Evolutionary conservation across 2,329 filamentous ascomycete species (phyloP).

Genomic region (Colletotrichum lentis): DNA sequence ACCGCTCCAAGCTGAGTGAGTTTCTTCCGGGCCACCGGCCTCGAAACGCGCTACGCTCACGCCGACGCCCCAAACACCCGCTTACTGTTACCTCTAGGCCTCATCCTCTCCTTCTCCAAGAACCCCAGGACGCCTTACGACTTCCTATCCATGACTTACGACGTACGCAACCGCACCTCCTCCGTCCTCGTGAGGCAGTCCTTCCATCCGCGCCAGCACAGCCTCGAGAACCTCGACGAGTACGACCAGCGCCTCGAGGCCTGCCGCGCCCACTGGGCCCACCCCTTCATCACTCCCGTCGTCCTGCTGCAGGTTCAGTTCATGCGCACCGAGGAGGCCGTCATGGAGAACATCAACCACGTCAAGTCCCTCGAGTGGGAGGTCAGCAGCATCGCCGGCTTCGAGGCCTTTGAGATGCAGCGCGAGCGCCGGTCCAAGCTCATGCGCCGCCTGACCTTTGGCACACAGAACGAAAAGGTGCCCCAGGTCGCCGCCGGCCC

Average conservation of each 20-base stretch:
- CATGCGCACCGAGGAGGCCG: conserved; percentile 55
- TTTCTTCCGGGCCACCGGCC: not conserved
- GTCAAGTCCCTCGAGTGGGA: conserved; percentile 53
- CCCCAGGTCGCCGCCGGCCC: conserved; percentile 43
- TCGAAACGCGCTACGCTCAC: not conserved
- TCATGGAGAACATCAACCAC: conserved; percentile 54
- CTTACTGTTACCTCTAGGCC: conserved; percentile 43
- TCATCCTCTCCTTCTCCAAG: conserved; percentile 56
- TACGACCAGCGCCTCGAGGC: conserved; percentile 57
- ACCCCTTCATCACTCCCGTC: conserved; percentile 56
- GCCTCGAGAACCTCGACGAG: conserved; percentile 54
- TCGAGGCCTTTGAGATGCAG: conserved; percentile 45
- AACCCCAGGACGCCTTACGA: conserved; percentile 56
- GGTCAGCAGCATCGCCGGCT: conserved; percentile 55
- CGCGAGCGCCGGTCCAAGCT: conserved; percentile 41
- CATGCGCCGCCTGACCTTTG: conserved; percentile 27
- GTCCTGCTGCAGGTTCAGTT: conserved; percentile 58
- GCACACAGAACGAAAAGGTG: conserved; percentile 23
- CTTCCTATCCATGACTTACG: conserved; percentile 58
- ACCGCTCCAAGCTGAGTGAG: conserved; percentile 48
- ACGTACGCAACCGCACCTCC: conserved; percentile 49
- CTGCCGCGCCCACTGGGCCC: conserved; percentile 55
- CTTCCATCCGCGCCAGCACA: conserved; percentile 52
- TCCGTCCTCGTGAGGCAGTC: conserved; percentile 55
- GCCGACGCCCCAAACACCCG: not conserved